Evolutionary conservation across 2,329 filamentous ascomycete species (phyloP), one percentile per base, ranked within the genome.

Genomic region (Xylariaceae sp.): DNA sequence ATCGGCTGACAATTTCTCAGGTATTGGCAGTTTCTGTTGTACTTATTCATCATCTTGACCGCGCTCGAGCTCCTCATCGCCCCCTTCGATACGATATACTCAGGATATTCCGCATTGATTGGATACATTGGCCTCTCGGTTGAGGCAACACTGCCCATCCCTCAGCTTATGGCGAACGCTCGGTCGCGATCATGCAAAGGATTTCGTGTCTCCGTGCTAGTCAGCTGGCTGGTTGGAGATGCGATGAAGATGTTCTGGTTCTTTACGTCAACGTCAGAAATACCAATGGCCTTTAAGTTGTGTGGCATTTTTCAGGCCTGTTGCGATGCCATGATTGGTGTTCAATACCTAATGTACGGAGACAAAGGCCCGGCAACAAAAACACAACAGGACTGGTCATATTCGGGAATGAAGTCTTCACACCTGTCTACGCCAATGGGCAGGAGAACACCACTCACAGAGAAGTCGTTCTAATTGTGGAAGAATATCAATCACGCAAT

Each of bases 201-300:
- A 4, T 89, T 94, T 64, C 76, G 87, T 13, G 59, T 89, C 9
- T 88, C 83, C 6, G 82, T 94, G 4, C 68, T 93, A 43, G 77
- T 73, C 19, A 89, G 83, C 61, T 94, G 87, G 87, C 69, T 94
- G 39, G 67, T 84, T 3, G 87, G 87, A 47, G 87, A 94, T 63
- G 72, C 78, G 8, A 89, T 93, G 82, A 94, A 94, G 73, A 85
- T 91, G 75, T 86, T 89, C 56, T 85, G 81, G 81, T 93, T 91
- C 68, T 85, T 90, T 47, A 86, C 82, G 2, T 78, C 83, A 1
- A 78, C 74, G 1, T 78, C 78, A 3, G 71, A 76, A 55, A 87
- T 93, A 24, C 87, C 87, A 0, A 76, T 76, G 74, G 80, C 85
- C 2, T 94, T 93, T 65, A 91, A 91, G 69, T 65, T 88, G 16